Evolutionary conservation across 768 basidiomycete genomes (phyloP).

Genomic region (Lentinula raphanica): DNA sequence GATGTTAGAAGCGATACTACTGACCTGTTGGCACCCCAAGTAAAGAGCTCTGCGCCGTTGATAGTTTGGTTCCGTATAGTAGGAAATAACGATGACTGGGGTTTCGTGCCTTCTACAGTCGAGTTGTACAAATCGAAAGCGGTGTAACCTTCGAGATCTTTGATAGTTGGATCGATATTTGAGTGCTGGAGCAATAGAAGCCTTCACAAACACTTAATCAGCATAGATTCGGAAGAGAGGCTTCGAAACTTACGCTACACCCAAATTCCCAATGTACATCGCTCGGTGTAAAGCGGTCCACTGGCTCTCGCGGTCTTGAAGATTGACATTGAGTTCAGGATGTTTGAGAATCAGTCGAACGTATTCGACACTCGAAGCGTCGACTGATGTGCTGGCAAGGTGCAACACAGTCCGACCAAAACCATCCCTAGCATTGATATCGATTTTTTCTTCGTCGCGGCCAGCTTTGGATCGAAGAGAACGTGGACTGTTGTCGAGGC

Average conservation of each 20-base stretch:
- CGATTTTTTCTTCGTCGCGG: constrained; percentile 22
- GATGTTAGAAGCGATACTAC: neutral
- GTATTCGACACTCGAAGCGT: constrained; percentile 66
- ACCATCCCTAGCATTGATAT: constrained; percentile 70
- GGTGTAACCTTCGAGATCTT: constrained; percentile 86
- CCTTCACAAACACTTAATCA: constrained; percentile 33
- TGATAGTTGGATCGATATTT: constrained; percentile 67
- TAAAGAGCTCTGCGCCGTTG: constrained; percentile 58
- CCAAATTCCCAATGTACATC: constrained; percentile 72
- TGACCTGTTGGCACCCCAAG: constrained; percentile 23
- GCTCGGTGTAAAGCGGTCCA: constrained; percentile 92
- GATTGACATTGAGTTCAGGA: constrained; percentile 72
- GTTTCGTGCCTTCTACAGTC: constrained; percentile 72
- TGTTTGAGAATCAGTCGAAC: constrained; percentile 71
- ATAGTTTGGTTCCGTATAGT: neutral
- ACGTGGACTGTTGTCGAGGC: constrained; percentile 35
- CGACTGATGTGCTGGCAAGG: constrained; percentile 64
- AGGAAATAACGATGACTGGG: constrained; percentile 21
- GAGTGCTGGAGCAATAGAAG: constrained; percentile 68
- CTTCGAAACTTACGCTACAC: constrained; percentile 44
- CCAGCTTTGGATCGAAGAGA: constrained; percentile 56
- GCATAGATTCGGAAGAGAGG: constrained; percentile 3
- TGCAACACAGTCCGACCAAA: constrained; percentile 79
- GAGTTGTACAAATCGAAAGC: constrained; percentile 93
- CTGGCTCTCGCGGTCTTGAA: constrained; percentile 75